Evolutionary conservation across 2,329 filamentous ascomycete species (phyloP).

Genomic region (Triangularia setosa): DNA sequence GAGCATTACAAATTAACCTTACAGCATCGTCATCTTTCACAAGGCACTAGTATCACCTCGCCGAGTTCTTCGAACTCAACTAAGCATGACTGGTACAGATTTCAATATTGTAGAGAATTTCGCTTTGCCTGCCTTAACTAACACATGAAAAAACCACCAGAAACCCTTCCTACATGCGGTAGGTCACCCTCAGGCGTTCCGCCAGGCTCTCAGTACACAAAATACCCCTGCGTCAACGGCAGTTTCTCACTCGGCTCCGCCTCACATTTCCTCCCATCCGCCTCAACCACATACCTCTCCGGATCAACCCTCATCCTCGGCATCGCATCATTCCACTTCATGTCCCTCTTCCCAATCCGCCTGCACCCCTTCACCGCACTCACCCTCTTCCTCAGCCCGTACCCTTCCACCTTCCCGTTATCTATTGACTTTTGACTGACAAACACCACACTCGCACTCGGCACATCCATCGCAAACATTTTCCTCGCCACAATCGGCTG

Average conservation of each 20-base stretch:
- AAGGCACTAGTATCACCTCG: too few species aligned
- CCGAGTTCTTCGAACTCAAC: too few species aligned
- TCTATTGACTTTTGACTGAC: constrained; percentile 71
- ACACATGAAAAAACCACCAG: too few species aligned
- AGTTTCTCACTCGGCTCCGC: constrained; percentile 68
- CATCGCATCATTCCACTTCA: constrained; percentile 82
- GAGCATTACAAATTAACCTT: too few species aligned
- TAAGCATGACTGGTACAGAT: too few species aligned
- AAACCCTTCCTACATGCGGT: too few species aligned
- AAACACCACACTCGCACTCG: constrained; percentile 72
- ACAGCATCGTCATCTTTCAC: too few species aligned
- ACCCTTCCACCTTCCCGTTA: constrained; percentile 63
- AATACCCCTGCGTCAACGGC: constrained; percentile 74
- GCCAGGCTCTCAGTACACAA: constrained; percentile 57
- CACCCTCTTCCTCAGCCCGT: constrained; percentile 73
- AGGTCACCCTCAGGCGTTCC: too few species aligned
- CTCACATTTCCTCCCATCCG: constrained; percentile 69
- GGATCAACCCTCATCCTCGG: constrained; percentile 90
- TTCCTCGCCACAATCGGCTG: constrained; percentile 79
- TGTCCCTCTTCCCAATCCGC: constrained; percentile 73
- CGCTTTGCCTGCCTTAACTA: too few species aligned
- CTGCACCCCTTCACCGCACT: constrained; percentile 75
- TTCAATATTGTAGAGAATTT: too few species aligned
- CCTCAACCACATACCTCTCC: constrained; percentile 83
- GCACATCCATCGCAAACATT: constrained; percentile 78